Base-by-base conservation (phyloP, 108 stramenopile genomes). In the Skeletonema potamos region DNA sequence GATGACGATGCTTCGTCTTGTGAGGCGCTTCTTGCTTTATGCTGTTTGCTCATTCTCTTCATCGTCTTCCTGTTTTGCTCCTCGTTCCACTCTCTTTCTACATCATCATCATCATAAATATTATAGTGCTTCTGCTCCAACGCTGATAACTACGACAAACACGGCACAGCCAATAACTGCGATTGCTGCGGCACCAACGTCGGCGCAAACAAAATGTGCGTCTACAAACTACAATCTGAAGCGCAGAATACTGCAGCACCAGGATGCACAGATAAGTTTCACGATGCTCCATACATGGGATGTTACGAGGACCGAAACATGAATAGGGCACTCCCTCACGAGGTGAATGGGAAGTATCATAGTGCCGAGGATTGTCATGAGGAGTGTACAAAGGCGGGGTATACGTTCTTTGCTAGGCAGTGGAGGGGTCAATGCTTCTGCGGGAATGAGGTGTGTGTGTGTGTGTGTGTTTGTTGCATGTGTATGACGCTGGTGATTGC, bases 371-470 rank as follows among this genome's bases (percentile, higher is more conserved):
- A 44, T 46, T 73, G 72, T 41, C 41, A 73, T 15, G 43, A 37
- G 11, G 63, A 54, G 20, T 73, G 72, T 34, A 44, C 22, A 4
- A 22, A 37, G n/a, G n/a, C 28, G 27, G 72, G 72, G 1, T 65
- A 73, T 30, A 34, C 17, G 9, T n/a, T 58, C 10, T 73, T 63
- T 46, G 72, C 62, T 12, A 54, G 36, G 11, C 32, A 73, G 43
- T 73, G 60, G 24, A 64, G 41, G 26, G 72, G 72, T 30, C 72
- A 73, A 30, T 73, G 72, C 43, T 73, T 73, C 20, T 73, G 72
- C 30, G 64, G 72, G 0, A 18, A 55, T 27, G 3, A 41, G 20
- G 43, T 27, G 22, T 3, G 48, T 51, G 48, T 18, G 17, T 44
- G 17, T 51, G 48, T 34, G 6, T 34, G 7, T 34, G 7, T 34